phyloP scores from a whole-genome alignment of 2,329 filamentous ascomycete species.

The Juglanconis juglandina region DNA sequence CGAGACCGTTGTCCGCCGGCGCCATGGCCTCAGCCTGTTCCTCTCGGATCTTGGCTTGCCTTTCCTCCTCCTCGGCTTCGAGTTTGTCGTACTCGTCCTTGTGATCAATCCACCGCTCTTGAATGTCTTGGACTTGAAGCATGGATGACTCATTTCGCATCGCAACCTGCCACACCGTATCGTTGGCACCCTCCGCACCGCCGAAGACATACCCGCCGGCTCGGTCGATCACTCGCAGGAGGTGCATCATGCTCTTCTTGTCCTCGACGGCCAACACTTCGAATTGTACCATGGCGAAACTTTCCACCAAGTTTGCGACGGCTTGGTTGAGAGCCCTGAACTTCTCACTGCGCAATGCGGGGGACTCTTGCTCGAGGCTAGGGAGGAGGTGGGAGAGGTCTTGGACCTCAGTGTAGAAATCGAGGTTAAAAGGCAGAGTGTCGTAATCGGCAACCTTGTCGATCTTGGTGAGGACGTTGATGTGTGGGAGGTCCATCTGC shows the following conservation, averaged over 20 bases:
- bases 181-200: constrained; percentile 83
- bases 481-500: constrained; percentile 92
- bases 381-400: constrained; percentile 83
- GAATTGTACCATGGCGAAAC: constrained; percentile 85
- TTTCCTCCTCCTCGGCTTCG: constrained; percentile 72
- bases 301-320: constrained; percentile 81
- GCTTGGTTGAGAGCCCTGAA: constrained; percentile 83
- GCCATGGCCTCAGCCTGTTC: constrained; percentile 32
- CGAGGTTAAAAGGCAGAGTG: constrained; percentile 87
- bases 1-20: constrained; percentile 27
- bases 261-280: constrained; percentile 95
- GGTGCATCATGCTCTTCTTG: constrained; percentile 92
- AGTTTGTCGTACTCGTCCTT: constrained; percentile 83
- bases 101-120: constrained; percentile 91
- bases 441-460: constrained; percentile 87
- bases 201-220: constrained; percentile 93
- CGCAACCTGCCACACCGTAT: constrained; percentile 94
- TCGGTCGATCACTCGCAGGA: constrained; percentile 84
- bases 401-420: constrained; percentile 97
- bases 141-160: constrained; percentile 73
- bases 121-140: constrained; percentile 84
- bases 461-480: constrained; percentile 97
- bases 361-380: constrained; percentile 73
- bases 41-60: constrained; percentile 58
- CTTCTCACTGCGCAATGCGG: constrained; percentile 66